Percentiles rank a stretch among this genome's conserved stretches.
These are phyloP conservation scores for Oryza nivara DNA, from an alignment of 176 grass and related monocot species.

Conservation along the genomic window DNA sequence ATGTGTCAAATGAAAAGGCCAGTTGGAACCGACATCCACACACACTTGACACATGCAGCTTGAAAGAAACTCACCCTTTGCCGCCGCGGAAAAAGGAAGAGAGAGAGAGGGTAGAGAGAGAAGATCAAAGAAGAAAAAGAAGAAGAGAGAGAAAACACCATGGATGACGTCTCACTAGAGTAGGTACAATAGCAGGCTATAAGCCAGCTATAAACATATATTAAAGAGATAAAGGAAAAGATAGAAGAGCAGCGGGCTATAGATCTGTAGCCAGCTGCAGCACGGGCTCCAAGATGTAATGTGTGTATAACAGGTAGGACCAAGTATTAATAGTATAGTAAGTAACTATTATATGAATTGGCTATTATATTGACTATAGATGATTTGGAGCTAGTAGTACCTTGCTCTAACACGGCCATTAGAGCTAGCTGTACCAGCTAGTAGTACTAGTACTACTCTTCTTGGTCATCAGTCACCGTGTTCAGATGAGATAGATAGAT, in stretches of 20 bases:
- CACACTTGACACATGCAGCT: slow-evolving; percentile 38
- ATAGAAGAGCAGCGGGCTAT: no score
- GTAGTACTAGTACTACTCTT: background rate
- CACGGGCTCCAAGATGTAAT: no score
- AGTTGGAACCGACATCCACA: slow-evolving; percentile 9
- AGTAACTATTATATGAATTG: no score
- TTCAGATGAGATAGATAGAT: background rate
- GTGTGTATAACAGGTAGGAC: no score
- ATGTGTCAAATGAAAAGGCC: slow-evolving; percentile 35
- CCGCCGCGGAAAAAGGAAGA: background rate
- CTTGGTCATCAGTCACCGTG: background rate
- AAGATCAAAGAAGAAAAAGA: background rate
- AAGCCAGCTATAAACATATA: no score
- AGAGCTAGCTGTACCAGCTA: background rate
- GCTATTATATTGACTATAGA: no score
- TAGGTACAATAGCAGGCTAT: no score
- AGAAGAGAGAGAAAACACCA: background rate
- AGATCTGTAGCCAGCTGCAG: no score
- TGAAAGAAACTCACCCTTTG: slow-evolving; percentile 47
- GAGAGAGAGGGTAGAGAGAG: background rate
- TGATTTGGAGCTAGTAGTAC: no score
- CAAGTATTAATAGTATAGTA: no score
- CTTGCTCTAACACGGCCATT: background rate
- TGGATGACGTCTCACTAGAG: background rate
- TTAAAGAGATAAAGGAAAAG: no score